Evolutionary conservation across 345 rosid genomes (phyloP), one percentile per base, ranked within the genome.

Genomic region (Acer saccharum): DNA sequence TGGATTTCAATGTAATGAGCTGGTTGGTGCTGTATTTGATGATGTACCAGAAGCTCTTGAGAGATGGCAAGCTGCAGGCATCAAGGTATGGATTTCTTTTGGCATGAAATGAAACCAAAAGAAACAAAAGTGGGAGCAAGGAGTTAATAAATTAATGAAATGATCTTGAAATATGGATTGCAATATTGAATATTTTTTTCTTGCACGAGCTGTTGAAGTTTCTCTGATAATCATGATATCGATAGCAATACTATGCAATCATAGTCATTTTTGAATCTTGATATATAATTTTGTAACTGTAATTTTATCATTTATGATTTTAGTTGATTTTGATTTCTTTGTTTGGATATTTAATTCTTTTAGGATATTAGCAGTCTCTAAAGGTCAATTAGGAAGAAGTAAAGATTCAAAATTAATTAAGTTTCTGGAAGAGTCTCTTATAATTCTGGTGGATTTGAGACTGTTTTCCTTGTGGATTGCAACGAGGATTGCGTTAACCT

Each of bases 41-140:
- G 94, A 91, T 16, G 90, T 89, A 21, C 89, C 91, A 25, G 82
- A 84, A 69, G 89, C 89, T 65, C 82, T 91, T 43, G 79, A 85
- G 76, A 89, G 79, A 76, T 84, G 90, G 94, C 86, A 85, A 73
- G 54, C 78, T 74, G 68, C 78, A 25, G 89, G 91, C 76, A 81
- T 76, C 25, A 89, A 89, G 90, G 94, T 88, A n/a, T 18, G 12
- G 35, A n/a, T 7, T 1, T 71, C 9, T 20, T 29, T 18, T 12
- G 21, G 43, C 41, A 25, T 0, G 17, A 54, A 16, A 54, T 16
- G 58, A 54, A 54, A 54, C 58, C n/a, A 16, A 54, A 54, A 7
- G 58, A 13, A 13, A 54, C 12, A 46, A 46, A 46, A 46, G 50
- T 7, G n/a, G 58, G 58, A 54, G 1, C 58, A 16, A 54, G 58